Evolutionary conservation across 2,329 filamentous ascomycete genomes (phyloP).

Genomic region (Apiospora arundinis): DNA sequence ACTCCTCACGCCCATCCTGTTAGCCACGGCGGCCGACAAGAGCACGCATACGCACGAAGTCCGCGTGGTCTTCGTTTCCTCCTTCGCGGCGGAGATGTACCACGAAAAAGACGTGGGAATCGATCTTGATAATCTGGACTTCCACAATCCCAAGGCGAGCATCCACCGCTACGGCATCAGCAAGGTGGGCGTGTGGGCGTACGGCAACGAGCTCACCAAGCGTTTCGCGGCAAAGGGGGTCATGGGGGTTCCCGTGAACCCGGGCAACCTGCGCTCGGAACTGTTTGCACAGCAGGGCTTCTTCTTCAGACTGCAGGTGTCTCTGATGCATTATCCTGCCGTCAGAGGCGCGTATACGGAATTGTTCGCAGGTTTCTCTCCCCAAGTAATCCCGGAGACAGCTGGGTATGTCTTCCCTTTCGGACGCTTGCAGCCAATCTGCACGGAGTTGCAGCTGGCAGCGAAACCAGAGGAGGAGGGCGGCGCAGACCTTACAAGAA

Average conservation of each 20-base stretch:
- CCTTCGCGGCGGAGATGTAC: constrained; percentile 33
- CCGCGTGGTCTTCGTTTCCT: constrained; percentile 40
- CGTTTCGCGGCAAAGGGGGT: constrained; percentile 32
- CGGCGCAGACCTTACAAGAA: constrained; percentile 43
- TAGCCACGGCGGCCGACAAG: constrained; percentile 32
- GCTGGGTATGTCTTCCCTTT: constrained; percentile 35
- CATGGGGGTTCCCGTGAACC: constrained; percentile 36
- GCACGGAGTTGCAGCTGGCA: constrained; percentile 41
- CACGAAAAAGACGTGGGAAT: not conserved
- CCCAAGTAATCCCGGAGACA: constrained; percentile 42
- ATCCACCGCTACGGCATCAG: constrained; percentile 36
- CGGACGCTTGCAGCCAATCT: constrained; percentile 30
- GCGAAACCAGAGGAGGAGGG: constrained; percentile 43
- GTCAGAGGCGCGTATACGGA: constrained; percentile 49
- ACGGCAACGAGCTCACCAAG: constrained; percentile 36
- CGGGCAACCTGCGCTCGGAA: constrained; percentile 37
- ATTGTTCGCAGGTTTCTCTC: constrained; percentile 47
- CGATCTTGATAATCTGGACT: not conserved
- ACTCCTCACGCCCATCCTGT: constrained; percentile 34
- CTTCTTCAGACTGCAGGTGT: constrained; percentile 22
- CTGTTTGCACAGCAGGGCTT: constrained; percentile 32
- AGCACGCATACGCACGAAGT: constrained; percentile 30
- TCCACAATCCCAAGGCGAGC: constrained; percentile 32
- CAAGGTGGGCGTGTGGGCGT: constrained; percentile 39
- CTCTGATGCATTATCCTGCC: constrained; percentile 27